Conservation (phyloP, 2,329 filamentous ascomycete genomes). For the Verticillium isaacii region DNA sequence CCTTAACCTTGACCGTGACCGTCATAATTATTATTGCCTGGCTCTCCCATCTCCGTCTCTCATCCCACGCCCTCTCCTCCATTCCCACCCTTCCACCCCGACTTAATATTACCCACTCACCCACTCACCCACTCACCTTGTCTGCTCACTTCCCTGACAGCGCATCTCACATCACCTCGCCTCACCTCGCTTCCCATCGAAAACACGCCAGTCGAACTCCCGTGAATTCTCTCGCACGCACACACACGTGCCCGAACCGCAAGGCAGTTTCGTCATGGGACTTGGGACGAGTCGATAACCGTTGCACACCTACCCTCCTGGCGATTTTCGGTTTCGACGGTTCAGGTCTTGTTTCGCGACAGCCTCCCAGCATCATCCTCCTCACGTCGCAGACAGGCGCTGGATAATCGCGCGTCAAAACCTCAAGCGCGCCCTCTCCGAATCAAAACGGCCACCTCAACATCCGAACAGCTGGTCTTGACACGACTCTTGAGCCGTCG, state of each 20-base stretch:
- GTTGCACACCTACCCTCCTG: neutral
- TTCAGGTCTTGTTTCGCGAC: neutral
- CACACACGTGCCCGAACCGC: neutral
- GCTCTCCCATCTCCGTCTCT: neutral
- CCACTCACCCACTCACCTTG: neutral
- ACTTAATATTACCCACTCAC: neutral
- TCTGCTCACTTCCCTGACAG: neutral
- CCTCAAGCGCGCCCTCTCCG: neutral
- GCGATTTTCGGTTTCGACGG: neutral
- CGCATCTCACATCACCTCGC: neutral
- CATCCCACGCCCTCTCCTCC: constrained; percentile 11
- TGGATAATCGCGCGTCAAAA: constrained; percentile 42
- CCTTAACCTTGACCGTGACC: neutral
- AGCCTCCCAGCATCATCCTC: neutral
- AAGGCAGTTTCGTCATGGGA: neutral
- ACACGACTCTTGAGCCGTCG: neutral
- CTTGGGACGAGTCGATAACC: neutral
- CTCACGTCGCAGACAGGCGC: constrained; percentile 28
- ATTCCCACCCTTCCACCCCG: constrained; percentile 5
- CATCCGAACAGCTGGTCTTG: neutral
- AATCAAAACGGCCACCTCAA: neutral
- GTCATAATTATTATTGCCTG: neutral
- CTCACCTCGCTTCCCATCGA: neutral
- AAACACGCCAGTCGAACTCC: neutral
- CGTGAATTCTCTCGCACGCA: neutral